These are phyloP conservation scores for Lobosporangium transversale DNA, from an alignment of 192 early-diverging fungal genomes.

Conservation along the genomic window DNA sequence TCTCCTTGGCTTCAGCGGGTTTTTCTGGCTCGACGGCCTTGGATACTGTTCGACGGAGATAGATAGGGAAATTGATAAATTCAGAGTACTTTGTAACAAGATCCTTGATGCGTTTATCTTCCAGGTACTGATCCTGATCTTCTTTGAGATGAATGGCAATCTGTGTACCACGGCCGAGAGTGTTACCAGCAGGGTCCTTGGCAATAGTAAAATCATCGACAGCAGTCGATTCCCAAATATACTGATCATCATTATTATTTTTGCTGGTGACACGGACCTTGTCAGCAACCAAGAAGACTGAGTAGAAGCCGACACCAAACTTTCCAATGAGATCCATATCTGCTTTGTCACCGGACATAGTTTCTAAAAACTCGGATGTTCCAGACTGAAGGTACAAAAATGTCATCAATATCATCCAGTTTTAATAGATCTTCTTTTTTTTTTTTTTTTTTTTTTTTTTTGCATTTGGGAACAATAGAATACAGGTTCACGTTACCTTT, in stretches of 20 bases:
- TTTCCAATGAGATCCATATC: conserved; percentile 91
- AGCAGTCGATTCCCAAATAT: conserved; percentile 96
- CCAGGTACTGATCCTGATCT: conserved; percentile 85
- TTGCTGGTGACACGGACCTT: conserved; percentile 92
- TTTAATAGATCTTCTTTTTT: no score
- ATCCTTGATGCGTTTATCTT: conserved; percentile 69
- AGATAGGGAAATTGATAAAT: conserved; percentile 99
- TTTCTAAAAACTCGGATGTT: conserved; percentile 87
- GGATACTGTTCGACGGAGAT: conserved; percentile 72
- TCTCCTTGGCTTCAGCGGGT: conserved; percentile 31
- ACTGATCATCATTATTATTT: conserved; percentile 86
- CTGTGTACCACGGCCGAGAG: conserved; percentile 93
- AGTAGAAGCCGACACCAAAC: conserved; percentile 99
- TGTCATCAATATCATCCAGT: no score
- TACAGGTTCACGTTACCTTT: conserved; percentile 71
- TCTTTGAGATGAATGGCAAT: conserved; percentile 93
- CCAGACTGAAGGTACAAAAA: no score
- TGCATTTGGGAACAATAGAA: no score
- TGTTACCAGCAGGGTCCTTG: conserved; percentile 90
- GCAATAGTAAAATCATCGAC: conserved; percentile 90
- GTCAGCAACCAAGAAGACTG: conserved; percentile 96
- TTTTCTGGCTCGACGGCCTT: conserved; percentile 63
- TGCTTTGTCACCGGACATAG: conserved; percentile 80
- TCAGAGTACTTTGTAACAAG: conserved; percentile 92
- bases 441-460: no score